A percentile compares a stretch with the other conserved stretches of the same genome.
These are phyloP conservation scores for Aspergillus sclerotiicarbonarius DNA, from an alignment of 495 filamentous ascomycete genomes.

Conservation along the genomic window DNA sequence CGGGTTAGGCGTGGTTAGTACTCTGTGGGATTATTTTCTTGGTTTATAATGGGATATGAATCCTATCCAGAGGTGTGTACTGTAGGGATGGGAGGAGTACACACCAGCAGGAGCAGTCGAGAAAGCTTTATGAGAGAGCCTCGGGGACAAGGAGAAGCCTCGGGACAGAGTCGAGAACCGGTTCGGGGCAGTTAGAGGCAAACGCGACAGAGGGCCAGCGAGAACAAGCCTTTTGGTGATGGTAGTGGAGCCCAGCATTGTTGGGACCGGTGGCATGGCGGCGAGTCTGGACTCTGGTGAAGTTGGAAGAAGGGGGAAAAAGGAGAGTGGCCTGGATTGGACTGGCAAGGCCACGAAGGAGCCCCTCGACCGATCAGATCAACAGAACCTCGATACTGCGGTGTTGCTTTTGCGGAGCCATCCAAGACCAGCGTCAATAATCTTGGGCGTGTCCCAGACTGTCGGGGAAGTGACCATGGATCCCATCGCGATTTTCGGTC, in stretches of 20 bases:
- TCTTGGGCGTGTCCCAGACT: neutral
- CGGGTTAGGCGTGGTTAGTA: neutral
- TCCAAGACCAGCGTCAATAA: neutral
- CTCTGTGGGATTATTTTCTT: neutral
- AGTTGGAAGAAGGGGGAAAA: constrained; percentile 5
- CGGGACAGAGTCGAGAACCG: neutral
- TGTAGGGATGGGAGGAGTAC: too few species aligned
- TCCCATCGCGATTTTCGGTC: neutral
- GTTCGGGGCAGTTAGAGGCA: neutral
- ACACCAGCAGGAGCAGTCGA: neutral
- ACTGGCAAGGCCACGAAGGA: neutral
- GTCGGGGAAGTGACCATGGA: neutral
- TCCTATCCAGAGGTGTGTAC: too few species aligned
- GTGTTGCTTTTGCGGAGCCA: neutral
- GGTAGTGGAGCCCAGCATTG: neutral
- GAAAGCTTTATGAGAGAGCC: neutral
- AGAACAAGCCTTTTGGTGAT: neutral
- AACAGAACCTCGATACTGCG: neutral
- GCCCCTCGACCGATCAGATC: neutral
- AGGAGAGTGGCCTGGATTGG: constrained; percentile 14
- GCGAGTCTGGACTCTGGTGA: neutral
- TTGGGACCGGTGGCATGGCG: neutral
- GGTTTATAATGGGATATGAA: too few species aligned
- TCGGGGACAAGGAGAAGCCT: neutral
- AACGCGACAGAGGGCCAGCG: neutral